These are phyloP conservation scores for Diplotaxis tenuifolia DNA, from an alignment of 345 rosid genomes.

Conservation along the genomic window DNA sequence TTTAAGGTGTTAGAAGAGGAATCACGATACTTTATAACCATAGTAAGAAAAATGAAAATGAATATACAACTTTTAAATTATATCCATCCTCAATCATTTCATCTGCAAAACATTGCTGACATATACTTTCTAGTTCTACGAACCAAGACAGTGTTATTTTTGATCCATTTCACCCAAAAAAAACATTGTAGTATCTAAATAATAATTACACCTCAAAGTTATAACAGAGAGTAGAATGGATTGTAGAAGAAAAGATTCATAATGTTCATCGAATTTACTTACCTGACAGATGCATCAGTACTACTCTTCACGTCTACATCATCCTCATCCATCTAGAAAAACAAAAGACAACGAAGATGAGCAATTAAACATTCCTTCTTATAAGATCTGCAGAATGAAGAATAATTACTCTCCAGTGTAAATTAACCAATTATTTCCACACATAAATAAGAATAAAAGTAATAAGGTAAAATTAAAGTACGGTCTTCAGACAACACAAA, in stretches of 20 bases:
- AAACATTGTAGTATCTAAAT: neutral
- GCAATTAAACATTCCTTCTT: slow-evolving; percentile 6
- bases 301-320: slow-evolving; percentile 36
- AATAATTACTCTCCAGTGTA: slow-evolving; percentile 33
- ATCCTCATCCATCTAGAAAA: slow-evolving; percentile 7
- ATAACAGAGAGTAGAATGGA: slow-evolving; percentile 37
- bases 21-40: slow-evolving; percentile 1
- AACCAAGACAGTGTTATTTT: too few species aligned
- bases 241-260: neutral
- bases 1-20: slow-evolving; percentile 3
- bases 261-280: slow-evolving; percentile 13
- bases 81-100: slow-evolving; percentile 30
- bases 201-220: slow-evolving; percentile 24
- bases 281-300: slow-evolving; percentile 59
- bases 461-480: neutral
- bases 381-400: slow-evolving; percentile 33
- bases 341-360: slow-evolving; percentile 16
- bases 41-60: neutral
- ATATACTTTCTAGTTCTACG: neutral
- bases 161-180: neutral
- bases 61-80: neutral
- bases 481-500: slow-evolving; percentile 26
- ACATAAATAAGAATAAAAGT: neutral
- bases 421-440: slow-evolving; percentile 39
- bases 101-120: slow-evolving; percentile 42